phyloP scores from a whole-genome alignment of 108 stramenopile genomes.

The Nitzschia inconspicua region DNA sequence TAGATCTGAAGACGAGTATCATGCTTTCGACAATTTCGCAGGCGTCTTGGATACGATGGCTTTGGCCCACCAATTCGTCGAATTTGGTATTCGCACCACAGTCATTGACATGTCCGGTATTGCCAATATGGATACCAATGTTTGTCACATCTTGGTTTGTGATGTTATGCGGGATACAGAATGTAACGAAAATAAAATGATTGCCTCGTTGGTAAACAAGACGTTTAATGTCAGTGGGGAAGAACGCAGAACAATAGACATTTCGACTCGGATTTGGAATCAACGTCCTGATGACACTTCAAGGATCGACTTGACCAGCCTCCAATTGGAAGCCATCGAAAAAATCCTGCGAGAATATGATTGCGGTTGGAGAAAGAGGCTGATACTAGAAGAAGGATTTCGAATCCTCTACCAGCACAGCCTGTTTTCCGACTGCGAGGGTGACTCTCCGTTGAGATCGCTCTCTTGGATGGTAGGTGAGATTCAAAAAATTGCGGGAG shows the following conservation, averaged over 20 bases:
- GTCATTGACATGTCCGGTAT: conserved; percentile 4
- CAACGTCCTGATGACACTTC: not conserved
- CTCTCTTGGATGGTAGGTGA: no score
- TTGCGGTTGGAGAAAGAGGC: no score
- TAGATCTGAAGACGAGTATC: not conserved
- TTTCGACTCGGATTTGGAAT: not conserved
- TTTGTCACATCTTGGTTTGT: no score
- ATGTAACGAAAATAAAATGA: no score
- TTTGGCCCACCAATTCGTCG: conserved; percentile 1
- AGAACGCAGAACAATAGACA: not conserved
- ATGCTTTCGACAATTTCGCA: no score
- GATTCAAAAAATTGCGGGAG: no score
- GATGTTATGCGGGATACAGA: no score
- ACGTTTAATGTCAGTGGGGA: not conserved
- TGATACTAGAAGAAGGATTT: no score
- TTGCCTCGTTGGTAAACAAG: no score
- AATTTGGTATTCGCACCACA: not conserved
- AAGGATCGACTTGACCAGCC: not conserved
- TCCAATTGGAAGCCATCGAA: not conserved
- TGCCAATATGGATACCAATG: not conserved
- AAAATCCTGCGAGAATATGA: not conserved
- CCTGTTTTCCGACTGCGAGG: no score
- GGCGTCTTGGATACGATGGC: conserved; percentile 1
- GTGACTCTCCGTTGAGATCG: no score
- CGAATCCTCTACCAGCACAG: no score